phyloP scores from a whole-genome alignment of 768 basidiomycete genomes.

The Termitomyces sp. region DNA sequence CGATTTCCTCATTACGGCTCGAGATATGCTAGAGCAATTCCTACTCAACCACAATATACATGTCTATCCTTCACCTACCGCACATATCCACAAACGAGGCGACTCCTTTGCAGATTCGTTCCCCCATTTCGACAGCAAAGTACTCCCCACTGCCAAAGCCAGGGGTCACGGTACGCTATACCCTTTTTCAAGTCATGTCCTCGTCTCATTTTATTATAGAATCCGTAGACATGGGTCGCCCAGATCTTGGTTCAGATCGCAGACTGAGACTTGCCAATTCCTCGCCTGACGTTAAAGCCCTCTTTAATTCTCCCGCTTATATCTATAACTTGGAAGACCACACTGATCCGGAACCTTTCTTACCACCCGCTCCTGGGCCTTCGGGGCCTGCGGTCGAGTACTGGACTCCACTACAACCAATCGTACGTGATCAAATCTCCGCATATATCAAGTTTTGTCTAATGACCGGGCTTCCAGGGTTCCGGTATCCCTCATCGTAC shows the following conservation, averaged over 20 bases:
- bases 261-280: slow-evolving; percentile 81
- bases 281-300: slow-evolving; percentile 90
- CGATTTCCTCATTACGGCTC: slow-evolving; percentile 84
- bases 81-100: slow-evolving; percentile 78
- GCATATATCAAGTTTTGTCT: not conserved
- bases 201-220: slow-evolving; percentile 33
- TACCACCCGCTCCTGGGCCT: slow-evolving; percentile 34
- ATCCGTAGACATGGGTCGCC: slow-evolving; percentile 71
- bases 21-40: slow-evolving; percentile 93
- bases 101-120: slow-evolving; percentile 95
- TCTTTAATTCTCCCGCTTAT: slow-evolving; percentile 85
- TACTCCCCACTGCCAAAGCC: slow-evolving; percentile 73
- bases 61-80: slow-evolving; percentile 72
- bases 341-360: slow-evolving; percentile 58
- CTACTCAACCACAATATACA: slow-evolving; percentile 79
- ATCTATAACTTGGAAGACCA: slow-evolving; percentile 76
- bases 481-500: slow-evolving; percentile 64
- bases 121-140: slow-evolving; percentile 94
- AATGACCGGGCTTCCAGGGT: slow-evolving; percentile 33
- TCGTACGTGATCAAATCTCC: slow-evolving; percentile 40
- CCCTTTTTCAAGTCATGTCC: not conserved
- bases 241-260: slow-evolving; percentile 66
- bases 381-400: slow-evolving; percentile 49
- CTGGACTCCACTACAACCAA: slow-evolving; percentile 73
- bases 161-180: slow-evolving; percentile 48